phyloP scores from a whole-genome alignment of 495 filamentous ascomycete species.

The Daldinia vernicosa region DNA sequence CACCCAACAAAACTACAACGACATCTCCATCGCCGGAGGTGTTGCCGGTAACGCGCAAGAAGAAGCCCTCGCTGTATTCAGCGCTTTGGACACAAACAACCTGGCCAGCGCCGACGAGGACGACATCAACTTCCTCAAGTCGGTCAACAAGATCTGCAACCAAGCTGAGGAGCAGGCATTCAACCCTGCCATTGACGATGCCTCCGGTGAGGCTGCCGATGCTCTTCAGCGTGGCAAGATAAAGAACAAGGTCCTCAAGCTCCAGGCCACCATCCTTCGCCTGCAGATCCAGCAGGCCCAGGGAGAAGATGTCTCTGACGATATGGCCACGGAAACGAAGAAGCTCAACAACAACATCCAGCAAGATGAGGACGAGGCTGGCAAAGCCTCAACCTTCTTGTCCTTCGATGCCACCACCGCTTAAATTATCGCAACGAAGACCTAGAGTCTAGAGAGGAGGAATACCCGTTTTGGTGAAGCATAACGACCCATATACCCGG shows the following conservation, averaged over 20 bases:
- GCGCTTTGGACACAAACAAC: conserved; percentile 48
- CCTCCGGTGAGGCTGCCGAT: conserved; percentile 44
- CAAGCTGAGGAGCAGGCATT: conserved; percentile 52
- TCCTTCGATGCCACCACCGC: conserved; percentile 42
- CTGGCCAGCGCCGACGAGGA: conserved; percentile 48
- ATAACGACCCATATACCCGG: not conserved
- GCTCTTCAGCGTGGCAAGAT: conserved; percentile 63
- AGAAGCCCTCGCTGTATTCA: conserved; percentile 50
- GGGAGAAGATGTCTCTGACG: conserved; percentile 45
- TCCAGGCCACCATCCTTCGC: conserved; percentile 49
- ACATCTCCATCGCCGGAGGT: conserved; percentile 54
- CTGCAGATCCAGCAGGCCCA: conserved; percentile 52
- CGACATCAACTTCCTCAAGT: conserved; percentile 54
- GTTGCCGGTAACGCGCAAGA: conserved; percentile 55
- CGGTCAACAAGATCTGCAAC: conserved; percentile 51
- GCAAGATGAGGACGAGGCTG: conserved; percentile 51
- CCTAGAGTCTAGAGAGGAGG: not conserved
- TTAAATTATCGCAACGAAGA: conserved; percentile 15
- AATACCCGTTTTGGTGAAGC: not conserved
- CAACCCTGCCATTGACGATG: conserved; percentile 52
- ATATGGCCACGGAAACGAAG: conserved; percentile 49
- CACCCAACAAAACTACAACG: conserved; percentile 41
- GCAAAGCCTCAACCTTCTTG: conserved; percentile 42
- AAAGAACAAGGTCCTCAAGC: conserved; percentile 64
- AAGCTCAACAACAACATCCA: conserved; percentile 60